Evolutionary conservation across 1,284 basidiomycete genomes (phyloP).

Genomic region (Peniophora sp.): DNA sequence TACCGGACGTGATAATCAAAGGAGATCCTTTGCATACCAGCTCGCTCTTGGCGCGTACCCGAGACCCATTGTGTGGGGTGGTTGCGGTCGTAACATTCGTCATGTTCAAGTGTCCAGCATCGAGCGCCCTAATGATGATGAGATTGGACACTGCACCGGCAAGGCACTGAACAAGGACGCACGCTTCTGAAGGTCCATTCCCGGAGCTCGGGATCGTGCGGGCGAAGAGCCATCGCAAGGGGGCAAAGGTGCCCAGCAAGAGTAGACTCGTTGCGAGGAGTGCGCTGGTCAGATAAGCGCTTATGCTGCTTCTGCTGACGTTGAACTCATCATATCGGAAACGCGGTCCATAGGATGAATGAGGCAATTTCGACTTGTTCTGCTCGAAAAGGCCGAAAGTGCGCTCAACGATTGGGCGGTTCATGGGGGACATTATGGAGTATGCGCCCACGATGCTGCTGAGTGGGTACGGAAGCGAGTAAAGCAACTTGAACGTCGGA

Average conservation of each 20-base stretch:
- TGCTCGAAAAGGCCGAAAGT: conserved; percentile 67
- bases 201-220: not conserved
- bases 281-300: conserved; percentile 35
- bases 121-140: too few species aligned
- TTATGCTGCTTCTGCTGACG: conserved; percentile 31
- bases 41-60: too few species aligned
- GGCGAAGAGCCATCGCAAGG: not conserved
- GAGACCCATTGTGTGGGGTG: too few species aligned
- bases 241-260: conserved; percentile 5
- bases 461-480: conserved; percentile 38
- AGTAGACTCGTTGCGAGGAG: conserved; percentile 20
- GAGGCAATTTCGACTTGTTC: conserved; percentile 11
- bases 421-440: conserved; percentile 56
- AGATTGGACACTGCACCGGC: too few species aligned
- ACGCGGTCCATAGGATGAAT: conserved; percentile 46
- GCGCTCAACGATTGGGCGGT: conserved; percentile 68
- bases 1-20: too few species aligned
- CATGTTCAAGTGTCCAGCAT: too few species aligned
- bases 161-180: too few species aligned
- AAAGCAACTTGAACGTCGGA: conserved; percentile 32
- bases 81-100: too few species aligned
- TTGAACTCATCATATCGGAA: conserved; percentile 76
- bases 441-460: conserved; percentile 44
- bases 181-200: conserved; percentile 11
- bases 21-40: too few species aligned